Evolutionary conservation across 2,329 filamentous ascomycete species (phyloP).

Genomic region (Nannizziopsis arthrosporioides): DNA sequence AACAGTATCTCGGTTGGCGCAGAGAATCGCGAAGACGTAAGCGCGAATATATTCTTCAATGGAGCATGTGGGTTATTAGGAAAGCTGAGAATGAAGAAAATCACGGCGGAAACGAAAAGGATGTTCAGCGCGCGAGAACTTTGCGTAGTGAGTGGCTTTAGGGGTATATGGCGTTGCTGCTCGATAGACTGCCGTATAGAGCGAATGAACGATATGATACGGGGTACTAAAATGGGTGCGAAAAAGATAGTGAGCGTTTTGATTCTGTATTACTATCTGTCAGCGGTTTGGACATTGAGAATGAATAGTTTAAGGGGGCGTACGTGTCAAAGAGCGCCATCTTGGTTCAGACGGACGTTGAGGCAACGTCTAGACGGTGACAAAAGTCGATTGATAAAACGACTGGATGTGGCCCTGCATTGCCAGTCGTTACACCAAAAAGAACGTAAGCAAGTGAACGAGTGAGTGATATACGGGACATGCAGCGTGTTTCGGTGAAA

Average conservation of each 20-base stretch:
- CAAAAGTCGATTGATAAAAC: too few relatives aligned
- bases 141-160: slow-evolving; percentile 26
- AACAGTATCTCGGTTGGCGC: slow-evolving; percentile 79
- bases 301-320: slow-evolving; percentile 1
- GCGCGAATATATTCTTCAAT: slow-evolving; percentile 57
- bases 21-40: slow-evolving; percentile 69
- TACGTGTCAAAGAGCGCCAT: slow-evolving; percentile 17
- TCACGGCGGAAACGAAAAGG: slow-evolving; percentile 42
- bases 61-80: slow-evolving; percentile 50
- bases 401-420: too few relatives aligned
- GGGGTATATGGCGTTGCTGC: slow-evolving; percentile 23
- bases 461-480: too few relatives aligned
- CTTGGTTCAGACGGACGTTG: slow-evolving; percentile 5
- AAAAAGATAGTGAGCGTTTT: slow-evolving; percentile 36
- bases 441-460: too few relatives aligned
- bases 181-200: slow-evolving; percentile 24
- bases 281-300: neutral
- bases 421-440: too few relatives aligned
- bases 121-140: slow-evolving; percentile 36
- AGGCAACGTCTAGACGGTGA: too few relatives aligned
- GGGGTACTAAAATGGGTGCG: slow-evolving; percentile 32
- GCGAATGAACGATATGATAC: slow-evolving; percentile 29
- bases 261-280: slow-evolving; percentile 22
- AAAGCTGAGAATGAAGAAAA: slow-evolving; percentile 51
- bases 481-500: too few relatives aligned